These are phyloP conservation scores for Gloeopeniophorella convolvens DNA, from an alignment of 768 basidiomycete genomes.

Conservation along the genomic window DNA sequence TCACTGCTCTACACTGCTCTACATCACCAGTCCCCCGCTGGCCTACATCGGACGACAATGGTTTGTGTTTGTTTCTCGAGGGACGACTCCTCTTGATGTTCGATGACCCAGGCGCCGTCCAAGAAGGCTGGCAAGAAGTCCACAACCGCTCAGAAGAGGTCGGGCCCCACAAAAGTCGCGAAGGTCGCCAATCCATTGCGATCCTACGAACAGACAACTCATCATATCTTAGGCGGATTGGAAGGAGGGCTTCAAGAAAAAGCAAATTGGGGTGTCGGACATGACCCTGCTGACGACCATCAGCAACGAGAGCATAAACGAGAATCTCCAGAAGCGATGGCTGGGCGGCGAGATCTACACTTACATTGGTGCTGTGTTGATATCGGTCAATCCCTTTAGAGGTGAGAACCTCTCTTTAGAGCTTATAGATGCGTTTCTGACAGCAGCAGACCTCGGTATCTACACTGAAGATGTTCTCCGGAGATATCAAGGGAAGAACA, in stretches of 20 bases:
- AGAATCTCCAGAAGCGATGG: slow-evolving; percentile 96
- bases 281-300: slow-evolving; percentile 97
- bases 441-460: slow-evolving; percentile 79
- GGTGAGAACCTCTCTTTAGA: slow-evolving; percentile 39
- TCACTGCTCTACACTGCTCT: slow-evolving; percentile 4
- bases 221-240: slow-evolving; percentile 74
- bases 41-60: slow-evolving; percentile 11
- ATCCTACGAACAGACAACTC: neutral
- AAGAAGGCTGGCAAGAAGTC: slow-evolving; percentile 90
- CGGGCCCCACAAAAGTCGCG: slow-evolving; percentile 54
- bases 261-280: slow-evolving; percentile 95
- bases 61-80: neutral
- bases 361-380: slow-evolving; percentile 96
- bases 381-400: slow-evolving; percentile 99
- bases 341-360: slow-evolving; percentile 95
- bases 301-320: slow-evolving; percentile 96
- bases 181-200: slow-evolving; percentile 47
- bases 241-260: slow-evolving; percentile 99
- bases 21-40: neutral
- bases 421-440: neutral
- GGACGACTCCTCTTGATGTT: neutral
- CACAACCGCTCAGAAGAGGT: slow-evolving; percentile 56
- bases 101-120: slow-evolving; percentile 52
- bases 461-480: slow-evolving; percentile 87
- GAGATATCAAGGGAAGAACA: slow-evolving; percentile 92